Evolutionary conservation across 2,329 filamentous ascomycete genomes (phyloP), one percentile per base, ranked within the genome.

Genomic region (Claviceps purpurea): DNA sequence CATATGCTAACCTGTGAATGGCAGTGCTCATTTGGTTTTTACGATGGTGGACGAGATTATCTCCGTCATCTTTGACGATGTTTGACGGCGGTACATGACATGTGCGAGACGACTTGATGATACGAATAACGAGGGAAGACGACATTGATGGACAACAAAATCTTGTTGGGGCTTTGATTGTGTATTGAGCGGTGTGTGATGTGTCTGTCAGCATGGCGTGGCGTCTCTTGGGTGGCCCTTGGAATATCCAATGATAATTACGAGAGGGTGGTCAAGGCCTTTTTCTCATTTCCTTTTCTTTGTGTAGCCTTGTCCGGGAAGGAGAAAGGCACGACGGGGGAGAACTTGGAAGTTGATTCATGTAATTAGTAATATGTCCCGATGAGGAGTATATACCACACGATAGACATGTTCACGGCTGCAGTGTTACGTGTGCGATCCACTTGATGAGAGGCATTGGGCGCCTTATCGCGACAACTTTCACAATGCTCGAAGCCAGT

Each of bases 41-140:
- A 85, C 82, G 2, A 75, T 88, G 53, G 65, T 89, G 55, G 85
- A 89, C 65, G 85, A 88, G 67, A 65, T 87, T 50, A 69, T 87
- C 38, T 72, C 79, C 50, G 74, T 85, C 34, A 64, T 87, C 51
- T 87, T 87, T 67, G 75, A 69, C 14, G 71, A 75, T 41, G 13
- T 48, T 14, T 55, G 47, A 47, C 20, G 18, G n/a, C 40, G 16
- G 11, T 24, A 20, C 24, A 18, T 37, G 10, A 34, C 13, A 22
- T 34, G n/a, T 38, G 34, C 22, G 45, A 38, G 18, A 47, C 24
- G 26, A 41, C 26, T 50, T 43, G 30, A 42, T 30, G 26, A 37
- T n/a, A 43, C 14, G 26, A 43, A 22, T 7, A 16, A 14, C n/a
- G 39, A n/a, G 38, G 48, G 30, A 48, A 20, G 10, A 50, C 24